A percentile compares a stretch with the other conserved stretches of the same genome.
Conservation (phyloP, 192 early-diverging fungal species). For the Linderina pennispora region DNA sequence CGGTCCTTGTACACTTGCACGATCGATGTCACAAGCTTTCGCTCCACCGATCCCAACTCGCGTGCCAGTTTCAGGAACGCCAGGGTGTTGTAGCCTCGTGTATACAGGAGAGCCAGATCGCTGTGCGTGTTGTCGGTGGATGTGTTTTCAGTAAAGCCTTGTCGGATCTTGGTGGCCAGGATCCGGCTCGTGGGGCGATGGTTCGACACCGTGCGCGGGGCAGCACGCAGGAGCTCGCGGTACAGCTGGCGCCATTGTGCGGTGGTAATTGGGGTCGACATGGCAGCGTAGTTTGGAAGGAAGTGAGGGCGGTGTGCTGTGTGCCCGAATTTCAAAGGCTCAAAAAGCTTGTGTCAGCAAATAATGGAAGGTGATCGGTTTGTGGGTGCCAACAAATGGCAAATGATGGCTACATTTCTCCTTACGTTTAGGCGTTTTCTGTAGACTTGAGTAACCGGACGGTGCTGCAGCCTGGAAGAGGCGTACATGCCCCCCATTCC, state of each 20-base stretch:
- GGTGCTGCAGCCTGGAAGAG: too few species aligned
- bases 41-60: conserved; percentile 36
- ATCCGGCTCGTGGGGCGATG: conserved; percentile 2
- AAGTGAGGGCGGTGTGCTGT: not conserved
- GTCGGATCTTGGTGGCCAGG: conserved; percentile 21
- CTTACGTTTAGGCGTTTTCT: too few species aligned
- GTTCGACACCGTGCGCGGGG: conserved; percentile 19
- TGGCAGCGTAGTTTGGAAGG: not conserved
- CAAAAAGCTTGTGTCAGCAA: too few species aligned
- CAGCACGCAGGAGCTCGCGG: conserved; percentile 27
- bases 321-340: too few species aligned
- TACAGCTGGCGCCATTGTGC: conserved; percentile 30
- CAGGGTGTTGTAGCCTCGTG: conserved; percentile 34
- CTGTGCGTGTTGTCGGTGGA: not conserved
- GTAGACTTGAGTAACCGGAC: too few species aligned
- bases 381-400: too few species aligned
- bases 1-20: conserved; percentile 12
- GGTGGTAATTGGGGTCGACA: not conserved
- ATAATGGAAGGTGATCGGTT: too few species aligned
- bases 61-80: conserved; percentile 42
- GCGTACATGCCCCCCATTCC: too few species aligned
- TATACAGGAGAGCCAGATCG: conserved; percentile 9
- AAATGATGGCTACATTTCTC: too few species aligned
- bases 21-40: conserved; percentile 16
- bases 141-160: conserved; percentile 24